phyloP scores from a whole-genome alignment of 345 rosid species.

The Leavenworthia alabamica region DNA sequence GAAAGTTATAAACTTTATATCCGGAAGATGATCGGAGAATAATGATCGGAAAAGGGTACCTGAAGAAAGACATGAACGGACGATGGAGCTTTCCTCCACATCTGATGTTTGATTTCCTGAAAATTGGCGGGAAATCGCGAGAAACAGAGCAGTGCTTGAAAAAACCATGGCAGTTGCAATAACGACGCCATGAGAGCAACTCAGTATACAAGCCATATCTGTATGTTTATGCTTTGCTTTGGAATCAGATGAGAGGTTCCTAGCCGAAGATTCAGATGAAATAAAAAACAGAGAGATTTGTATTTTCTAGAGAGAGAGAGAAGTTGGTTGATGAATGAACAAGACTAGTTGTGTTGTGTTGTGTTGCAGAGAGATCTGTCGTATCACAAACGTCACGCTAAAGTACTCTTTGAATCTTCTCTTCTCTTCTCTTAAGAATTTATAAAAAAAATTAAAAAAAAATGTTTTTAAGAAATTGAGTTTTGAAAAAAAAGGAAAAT shows the following conservation, averaged over 20 bases:
- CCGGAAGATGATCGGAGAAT: constrained; percentile 10
- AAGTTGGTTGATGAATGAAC: constrained; percentile 7
- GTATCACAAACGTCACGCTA: constrained; percentile 18
- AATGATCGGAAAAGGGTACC: constrained; percentile 30
- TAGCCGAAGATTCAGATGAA: no score
- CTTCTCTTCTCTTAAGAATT: background rate
- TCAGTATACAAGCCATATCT: constrained; percentile 30
- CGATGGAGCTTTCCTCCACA: background rate
- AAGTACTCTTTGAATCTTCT: background rate
- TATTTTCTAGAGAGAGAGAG: background rate
- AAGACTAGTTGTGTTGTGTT: constrained; percentile 15
- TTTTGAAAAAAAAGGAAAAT: background rate
- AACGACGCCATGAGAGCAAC: constrained; percentile 46
- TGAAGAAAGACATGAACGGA: constrained; percentile 58
- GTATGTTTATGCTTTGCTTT: background rate
- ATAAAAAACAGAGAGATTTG: no score
- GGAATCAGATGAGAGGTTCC: no score
- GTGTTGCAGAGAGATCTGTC: constrained; percentile 20
- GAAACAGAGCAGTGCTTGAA: constrained; percentile 62
- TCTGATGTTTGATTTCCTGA: constrained; percentile 25
- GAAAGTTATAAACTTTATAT: background rate
- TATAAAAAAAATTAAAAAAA: background rate
- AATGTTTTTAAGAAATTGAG: background rate
- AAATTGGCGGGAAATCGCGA: constrained; percentile 52
- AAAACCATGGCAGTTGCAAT: constrained; percentile 79